Evolutionary conservation across 192 early-diverging fungal genomes (phyloP), one percentile per base, ranked within the genome.

Genomic region (Ambispora gerdemannii): DNA sequence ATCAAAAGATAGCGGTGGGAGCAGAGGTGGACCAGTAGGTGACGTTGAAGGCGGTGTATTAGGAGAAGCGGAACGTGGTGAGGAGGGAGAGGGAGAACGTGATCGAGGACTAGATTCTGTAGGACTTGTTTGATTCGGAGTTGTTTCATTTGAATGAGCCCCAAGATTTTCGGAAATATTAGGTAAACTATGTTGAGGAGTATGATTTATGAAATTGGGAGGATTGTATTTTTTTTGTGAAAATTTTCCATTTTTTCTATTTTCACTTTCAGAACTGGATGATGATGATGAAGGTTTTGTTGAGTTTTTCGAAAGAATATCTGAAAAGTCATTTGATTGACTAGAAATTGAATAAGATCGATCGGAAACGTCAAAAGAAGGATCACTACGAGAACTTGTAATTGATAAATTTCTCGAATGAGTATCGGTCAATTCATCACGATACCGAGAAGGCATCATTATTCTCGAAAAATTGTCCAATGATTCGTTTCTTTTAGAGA

Each of bases 321-420:
- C 67, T 15, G 33, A 52, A 2, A 56, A 28, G 28, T 69, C 67
- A 58, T 52, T 69, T 34, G 32, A 33, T 17, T 56, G 34, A 56
- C 67, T 69, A 28, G 32, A 36, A 43, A 69, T 22, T 35, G 67
- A 69, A 69, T 56, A 69, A 1, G 67, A 50, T 22, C 52, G 67
- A 7, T 22, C 52, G 17, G 50, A 55, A 33, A 31, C 30, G 15
- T 43, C 63, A 2, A 50, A 34, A 50, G 36, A 43, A 56, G 67
- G 50, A 13, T 69, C 67, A 56, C 67, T 69, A 17, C 35, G 50
- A 11, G 31, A 56, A 17, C 52, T 69, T 38, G 67, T 38, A 17
- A 69, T 69, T 1, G 67, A 69, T 19, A 33, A 11, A 36, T 69
- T 69, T 30, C 67, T 53, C 35, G 53, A 32, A 58, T 58, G 67